Conservation (phyloP, 352 stramenopile genomes). For the Phytophthora syringae region DNA sequence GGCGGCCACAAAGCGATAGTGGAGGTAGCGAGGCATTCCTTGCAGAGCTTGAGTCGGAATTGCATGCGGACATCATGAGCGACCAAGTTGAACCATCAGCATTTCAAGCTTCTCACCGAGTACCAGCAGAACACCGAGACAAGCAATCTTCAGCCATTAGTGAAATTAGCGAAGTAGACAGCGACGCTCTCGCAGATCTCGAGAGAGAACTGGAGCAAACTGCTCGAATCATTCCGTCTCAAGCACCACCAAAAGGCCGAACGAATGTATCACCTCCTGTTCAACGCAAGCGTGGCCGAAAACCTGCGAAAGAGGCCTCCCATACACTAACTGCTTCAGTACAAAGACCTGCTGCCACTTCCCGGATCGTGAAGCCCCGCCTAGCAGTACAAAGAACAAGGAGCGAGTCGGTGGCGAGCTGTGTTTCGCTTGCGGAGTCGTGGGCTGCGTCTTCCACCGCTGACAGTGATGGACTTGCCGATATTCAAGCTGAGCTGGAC, state of each 20-base stretch:
- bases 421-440: constrained; percentile 23
- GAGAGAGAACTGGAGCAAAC: constrained; percentile 53
- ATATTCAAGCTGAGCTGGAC: constrained; percentile 45
- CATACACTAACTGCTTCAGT: background rate
- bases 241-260: background rate
- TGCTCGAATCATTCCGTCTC: constrained; percentile 11
- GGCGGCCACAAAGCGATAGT: background rate
- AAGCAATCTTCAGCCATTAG: constrained; percentile 12
- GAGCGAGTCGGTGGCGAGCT: constrained; percentile 15
- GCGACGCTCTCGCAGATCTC: constrained; percentile 46
- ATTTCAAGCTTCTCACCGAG: background rate
- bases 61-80: constrained; percentile 27
- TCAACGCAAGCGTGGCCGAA: constrained; percentile 11
- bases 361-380: background rate
- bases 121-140: background rate
- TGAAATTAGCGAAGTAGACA: constrained; percentile 36
- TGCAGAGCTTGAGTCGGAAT: constrained; percentile 32
- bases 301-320: constrained; percentile 9
- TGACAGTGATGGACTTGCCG: constrained; percentile 39
- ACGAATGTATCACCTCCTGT: constrained; percentile 1
- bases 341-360: background rate
- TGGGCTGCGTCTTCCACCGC: constrained; percentile 25
- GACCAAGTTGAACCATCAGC: constrained; percentile 7
- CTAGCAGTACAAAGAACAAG: constrained; percentile 13
- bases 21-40: constrained; percentile 28